Evolutionary conservation across 257 asterid genomes (phyloP).

Genomic region (Cynanchum wilfordii): DNA sequence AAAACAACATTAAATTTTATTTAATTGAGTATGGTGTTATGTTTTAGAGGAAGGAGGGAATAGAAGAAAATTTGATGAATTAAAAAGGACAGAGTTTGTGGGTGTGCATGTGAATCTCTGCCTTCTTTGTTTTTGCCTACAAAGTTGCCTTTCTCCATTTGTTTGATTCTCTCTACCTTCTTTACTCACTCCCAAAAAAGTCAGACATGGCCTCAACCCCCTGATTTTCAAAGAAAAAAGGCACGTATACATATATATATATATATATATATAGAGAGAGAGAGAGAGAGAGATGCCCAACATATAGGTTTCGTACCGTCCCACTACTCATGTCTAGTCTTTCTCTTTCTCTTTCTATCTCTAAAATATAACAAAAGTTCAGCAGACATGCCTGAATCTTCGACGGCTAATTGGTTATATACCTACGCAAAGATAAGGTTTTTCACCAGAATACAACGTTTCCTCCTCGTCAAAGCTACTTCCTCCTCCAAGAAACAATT

Average conservation of each 20-base stretch:
- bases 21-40: too few relatives aligned
- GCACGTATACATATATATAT: neutral
- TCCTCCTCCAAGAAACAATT: slow-evolving; percentile 20
- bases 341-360: neutral
- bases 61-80: neutral
- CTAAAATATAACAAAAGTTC: neutral
- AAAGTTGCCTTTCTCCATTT: slow-evolving; percentile 41
- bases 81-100: slow-evolving; percentile 25
- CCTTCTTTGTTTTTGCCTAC: slow-evolving; percentile 42
- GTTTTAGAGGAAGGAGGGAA: too few relatives aligned
- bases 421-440: slow-evolving; percentile 29
- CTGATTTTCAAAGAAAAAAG: slow-evolving; percentile 19
- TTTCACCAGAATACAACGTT: slow-evolving; percentile 37
- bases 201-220: slow-evolving; percentile 22
- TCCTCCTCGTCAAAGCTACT: slow-evolving; percentile 25
- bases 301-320: slow-evolving; percentile 19
- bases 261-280: too few relatives aligned
- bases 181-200: slow-evolving; percentile 25
- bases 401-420: slow-evolving; percentile 28
- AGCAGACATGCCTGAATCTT: slow-evolving; percentile 31
- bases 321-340: neutral
- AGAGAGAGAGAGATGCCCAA: too few relatives aligned
- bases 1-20: too few relatives aligned
- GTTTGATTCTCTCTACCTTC: slow-evolving; percentile 30
- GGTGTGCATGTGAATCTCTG: slow-evolving; percentile 53